Base-by-base conservation (phyloP, 2,329 filamentous ascomycete species). In the Trichoderma sp. region DNA sequence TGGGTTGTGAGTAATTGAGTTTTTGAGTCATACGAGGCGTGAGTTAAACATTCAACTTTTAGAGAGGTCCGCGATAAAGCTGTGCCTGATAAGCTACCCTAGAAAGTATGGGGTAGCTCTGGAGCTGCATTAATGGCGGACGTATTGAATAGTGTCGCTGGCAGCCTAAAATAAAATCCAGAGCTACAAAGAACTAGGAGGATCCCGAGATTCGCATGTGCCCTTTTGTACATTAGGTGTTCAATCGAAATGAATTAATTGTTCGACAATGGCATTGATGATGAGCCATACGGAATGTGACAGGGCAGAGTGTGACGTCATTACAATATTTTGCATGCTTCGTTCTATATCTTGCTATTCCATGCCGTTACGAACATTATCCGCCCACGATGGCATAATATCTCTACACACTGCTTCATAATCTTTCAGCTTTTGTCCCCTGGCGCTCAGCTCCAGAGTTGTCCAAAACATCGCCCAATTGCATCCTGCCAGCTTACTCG, bases 401-500 rank as follows among this genome's bases (percentile, higher is more conserved):
- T 85, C 84, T 74, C 92, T 89, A 81, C 93, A 95, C n/a, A 95
- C 93, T 71, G 88, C 88, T 82, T 94, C 92, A 80, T 95, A 95
- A 81, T 95, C 93, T 76, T 83, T 82, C 77, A 94, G 90, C 65
- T 85, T 87, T 76, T 87, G 84, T 45, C 87, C 85, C 76, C 89
- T 87, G 64, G 89, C 85, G 60, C 91, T 85, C 74, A 92, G 87
- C 64, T 91, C 90, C 0, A 90, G 88, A 1, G 93, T 97, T 2
- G 97, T 99, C 95, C 97, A 99, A 81, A 99, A 99, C 95, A 98
- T 98, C 4, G 95, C 95, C 97, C 97, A 99, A 79, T 95, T 93
- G 63, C 90, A 94, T n/a, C 90, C 91, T 0, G 89, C 88, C 50
- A 99, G 85, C 85, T 97, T 97, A 89, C 92, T 93, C 2, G 92